phyloP scores from a whole-genome alignment of 257 asterid species.

The Leptodermis oblonga region DNA sequence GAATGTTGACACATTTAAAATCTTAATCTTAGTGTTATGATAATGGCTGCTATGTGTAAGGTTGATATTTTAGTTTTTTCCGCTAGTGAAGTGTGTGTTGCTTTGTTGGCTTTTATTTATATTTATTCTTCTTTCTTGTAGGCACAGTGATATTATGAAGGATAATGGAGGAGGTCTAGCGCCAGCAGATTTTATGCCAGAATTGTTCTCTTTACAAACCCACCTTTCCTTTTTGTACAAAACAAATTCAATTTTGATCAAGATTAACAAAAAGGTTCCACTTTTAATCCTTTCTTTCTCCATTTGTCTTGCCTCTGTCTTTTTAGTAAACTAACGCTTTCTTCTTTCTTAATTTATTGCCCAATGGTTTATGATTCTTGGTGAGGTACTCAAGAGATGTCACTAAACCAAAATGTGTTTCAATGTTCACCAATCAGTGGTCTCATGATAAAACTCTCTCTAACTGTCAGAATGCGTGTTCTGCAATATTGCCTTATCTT shows the following conservation, averaged over 20 bases:
- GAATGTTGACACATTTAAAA: background rate
- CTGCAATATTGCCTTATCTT: background rate
- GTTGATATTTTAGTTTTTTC: background rate
- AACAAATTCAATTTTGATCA: slow-evolving; percentile 45
- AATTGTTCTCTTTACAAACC: slow-evolving; percentile 55
- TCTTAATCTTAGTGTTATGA: no score
- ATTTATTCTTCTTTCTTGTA: slow-evolving; percentile 36
- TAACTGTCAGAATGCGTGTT: background rate
- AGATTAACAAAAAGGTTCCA: slow-evolving; percentile 58
- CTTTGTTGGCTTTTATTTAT: slow-evolving; percentile 18
- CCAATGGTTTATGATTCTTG: background rate
- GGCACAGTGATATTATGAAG: slow-evolving; percentile 58
- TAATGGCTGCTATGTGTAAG: background rate
- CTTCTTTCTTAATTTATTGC: no score
- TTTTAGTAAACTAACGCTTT: no score
- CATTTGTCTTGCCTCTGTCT: background rate
- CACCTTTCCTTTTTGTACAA: slow-evolving; percentile 39
- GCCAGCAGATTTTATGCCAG: slow-evolving; percentile 31
- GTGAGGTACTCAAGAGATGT: background rate
- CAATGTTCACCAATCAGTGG: background rate
- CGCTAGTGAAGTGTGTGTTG: background rate
- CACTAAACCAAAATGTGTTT: background rate
- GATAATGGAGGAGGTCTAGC: slow-evolving; percentile 32
- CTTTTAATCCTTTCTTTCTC: background rate
- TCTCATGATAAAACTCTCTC: background rate